Evolutionary conservation across 345 rosid genomes (phyloP).

Genomic region (Chamaenerion angustifolium): DNA sequence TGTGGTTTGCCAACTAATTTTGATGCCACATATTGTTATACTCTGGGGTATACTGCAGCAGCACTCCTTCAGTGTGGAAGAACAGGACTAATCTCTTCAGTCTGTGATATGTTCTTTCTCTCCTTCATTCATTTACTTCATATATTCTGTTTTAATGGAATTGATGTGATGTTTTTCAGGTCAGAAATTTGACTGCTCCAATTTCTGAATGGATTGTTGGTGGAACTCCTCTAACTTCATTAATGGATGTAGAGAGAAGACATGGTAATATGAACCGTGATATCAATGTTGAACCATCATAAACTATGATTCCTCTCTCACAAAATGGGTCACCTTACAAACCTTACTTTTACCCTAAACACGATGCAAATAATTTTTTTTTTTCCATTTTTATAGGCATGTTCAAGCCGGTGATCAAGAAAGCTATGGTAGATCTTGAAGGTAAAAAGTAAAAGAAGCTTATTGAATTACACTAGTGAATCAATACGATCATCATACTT

Average conservation of each 20-base stretch:
- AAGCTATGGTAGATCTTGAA: conserved; percentile 97
- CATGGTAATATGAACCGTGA: conserved; percentile 39
- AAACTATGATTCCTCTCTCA: neutral
- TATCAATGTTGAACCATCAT: neutral
- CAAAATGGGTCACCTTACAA: too few species aligned
- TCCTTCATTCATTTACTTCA: conserved; percentile 1
- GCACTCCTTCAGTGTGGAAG: conserved; percentile 76
- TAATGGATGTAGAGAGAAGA: conserved; percentile 99
- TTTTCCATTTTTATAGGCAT: neutral
- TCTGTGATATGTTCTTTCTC: conserved; percentile 15
- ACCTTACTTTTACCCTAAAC: neutral
- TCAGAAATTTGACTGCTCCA: conserved; percentile 73
- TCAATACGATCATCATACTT: neutral
- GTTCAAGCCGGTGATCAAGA: conserved; percentile 86
- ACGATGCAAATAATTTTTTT: neutral
- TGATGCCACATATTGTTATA: conserved; percentile 81
- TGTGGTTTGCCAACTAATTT: conserved; percentile 93
- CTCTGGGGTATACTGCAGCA: conserved; percentile 84
- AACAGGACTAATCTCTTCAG: conserved; percentile 88
- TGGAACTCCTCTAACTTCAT: conserved; percentile 80
- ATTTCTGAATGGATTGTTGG: conserved; percentile 82
- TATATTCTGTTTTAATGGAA: neutral
- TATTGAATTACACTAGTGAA: neutral
- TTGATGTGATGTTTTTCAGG: conserved; percentile 27
- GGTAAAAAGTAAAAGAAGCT: conserved; percentile 22